Evolutionary conservation across 1,139 yeast species (phyloP), one percentile per base, ranked within the genome.

Genomic region (Candida neerlandica): DNA sequence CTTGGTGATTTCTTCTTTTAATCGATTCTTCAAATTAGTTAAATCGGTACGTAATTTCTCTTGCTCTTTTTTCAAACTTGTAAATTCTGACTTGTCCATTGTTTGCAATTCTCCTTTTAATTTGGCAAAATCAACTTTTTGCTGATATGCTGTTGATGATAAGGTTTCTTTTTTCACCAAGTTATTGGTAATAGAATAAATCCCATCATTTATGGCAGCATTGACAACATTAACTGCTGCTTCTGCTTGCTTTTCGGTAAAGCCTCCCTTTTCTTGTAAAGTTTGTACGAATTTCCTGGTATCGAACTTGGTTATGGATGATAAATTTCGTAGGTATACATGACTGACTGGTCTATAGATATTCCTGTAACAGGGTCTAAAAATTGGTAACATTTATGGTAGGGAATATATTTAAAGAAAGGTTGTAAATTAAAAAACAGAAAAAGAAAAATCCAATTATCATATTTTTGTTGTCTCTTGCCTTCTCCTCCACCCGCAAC

Each of bases 71-170:
- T 86, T 86, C 52, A 94, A 78, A 46, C 84, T 81, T 49, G 89
- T 86, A 60, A 89, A 87, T 60, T 94, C 98, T 12, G 91, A 80
- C 64, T 86, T 85, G 70, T 94, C 99, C 71, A 89, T 82, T 43
- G 92, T 85, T 62, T 89, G 92, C 48, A 92, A 76, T 66, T 92
- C 98, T 34, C 96, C 96, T 64, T 91, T 87, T 53, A 92, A 78
- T 64, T 92, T 92, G 42, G 97, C 96, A 76, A 94, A 94, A 66
- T 92, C 97, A 30, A 94, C 98, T 61, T 94, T 89, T 61, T 94
- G 99, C 63, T 92, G 97, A 66, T 94, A 94, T 6, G 97, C 86
- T 58, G 92, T 81, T 54, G 94, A 85, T 16, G 90, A 83, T 44
- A 92, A 77, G 41, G 85, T 84, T 59, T 91, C 97, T 58, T 89